Percentiles rank a stretch among this genome's conserved stretches.
phyloP scores from a whole-genome alignment of 352 stramenopile species.

The Phytophthora vignae region DNA sequence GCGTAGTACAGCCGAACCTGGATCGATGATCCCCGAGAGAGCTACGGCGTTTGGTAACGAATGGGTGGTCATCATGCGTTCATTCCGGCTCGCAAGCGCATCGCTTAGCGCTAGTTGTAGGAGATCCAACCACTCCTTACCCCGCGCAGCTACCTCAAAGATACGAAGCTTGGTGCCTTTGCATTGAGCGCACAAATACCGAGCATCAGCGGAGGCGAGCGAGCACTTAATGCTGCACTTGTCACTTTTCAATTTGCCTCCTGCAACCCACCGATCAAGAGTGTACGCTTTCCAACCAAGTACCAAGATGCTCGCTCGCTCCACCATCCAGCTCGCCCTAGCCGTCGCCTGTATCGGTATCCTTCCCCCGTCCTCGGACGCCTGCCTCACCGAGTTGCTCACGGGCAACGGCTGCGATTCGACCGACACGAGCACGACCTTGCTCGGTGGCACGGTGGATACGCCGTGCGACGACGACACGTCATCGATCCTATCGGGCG shows the following conservation, averaged over 20 bases:
- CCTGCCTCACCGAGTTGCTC: constrained; percentile 29
- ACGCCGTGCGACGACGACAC: constrained; percentile 27
- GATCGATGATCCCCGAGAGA: too few species aligned
- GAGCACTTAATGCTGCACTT: not conserved
- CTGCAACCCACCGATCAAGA: constrained; percentile 11
- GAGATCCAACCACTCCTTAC: not conserved
- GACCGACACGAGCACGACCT: constrained; percentile 13
- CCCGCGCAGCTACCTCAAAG: not conserved
- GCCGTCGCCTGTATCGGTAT: constrained; percentile 10
- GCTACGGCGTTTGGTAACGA: not conserved
- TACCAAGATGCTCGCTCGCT: constrained; percentile 27
- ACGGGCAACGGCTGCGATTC: constrained; percentile 27
- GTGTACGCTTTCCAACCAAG: constrained; percentile 6
- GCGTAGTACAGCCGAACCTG: too few species aligned
- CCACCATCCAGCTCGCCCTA: constrained; percentile 22
- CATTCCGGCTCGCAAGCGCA: not conserved
- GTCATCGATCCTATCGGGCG: constrained; percentile 21
- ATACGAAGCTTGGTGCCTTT: not conserved
- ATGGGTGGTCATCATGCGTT: not conserved
- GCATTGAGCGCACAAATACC: not conserved
- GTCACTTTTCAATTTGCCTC: constrained; percentile 33
- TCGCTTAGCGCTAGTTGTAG: not conserved
- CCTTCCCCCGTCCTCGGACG: constrained; percentile 16
- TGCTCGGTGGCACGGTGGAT: constrained; percentile 20
- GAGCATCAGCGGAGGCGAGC: not conserved